phyloP scores from a whole-genome alignment of 192 early-diverging fungal species.

The Spizellomyces sp. region DNA sequence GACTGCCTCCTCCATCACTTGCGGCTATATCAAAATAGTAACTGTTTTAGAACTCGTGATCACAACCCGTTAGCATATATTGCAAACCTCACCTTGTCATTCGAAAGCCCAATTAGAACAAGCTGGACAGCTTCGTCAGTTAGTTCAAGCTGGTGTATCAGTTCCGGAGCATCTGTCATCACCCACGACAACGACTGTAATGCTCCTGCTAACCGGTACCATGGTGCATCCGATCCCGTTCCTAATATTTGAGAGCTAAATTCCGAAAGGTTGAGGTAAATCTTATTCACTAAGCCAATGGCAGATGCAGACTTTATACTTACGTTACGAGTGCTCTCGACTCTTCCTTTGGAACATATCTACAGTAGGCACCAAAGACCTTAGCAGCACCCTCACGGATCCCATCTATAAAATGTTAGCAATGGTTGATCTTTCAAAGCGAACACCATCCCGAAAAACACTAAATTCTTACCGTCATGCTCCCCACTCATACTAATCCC shows the following conservation, averaged over 20 bases:
- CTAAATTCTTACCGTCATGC: constrained; percentile 19
- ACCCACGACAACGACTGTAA: constrained; percentile 53
- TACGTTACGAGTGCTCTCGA: no score
- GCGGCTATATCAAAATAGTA: constrained; percentile 11
- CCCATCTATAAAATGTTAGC: constrained; percentile 38
- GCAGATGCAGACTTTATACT: no score
- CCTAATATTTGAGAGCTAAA: no score
- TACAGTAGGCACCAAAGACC: constrained; percentile 61
- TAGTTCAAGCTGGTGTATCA: constrained; percentile 42
- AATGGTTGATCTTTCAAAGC: no score
- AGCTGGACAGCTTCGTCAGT: constrained; percentile 4
- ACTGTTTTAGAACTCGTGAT: no score
- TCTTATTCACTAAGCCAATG: no score
- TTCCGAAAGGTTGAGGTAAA: no score
- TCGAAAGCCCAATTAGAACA: not conserved
- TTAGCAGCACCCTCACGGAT: constrained; percentile 59
- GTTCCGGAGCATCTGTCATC: constrained; percentile 45
- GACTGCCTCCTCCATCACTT: constrained; percentile 39
- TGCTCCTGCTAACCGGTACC: constrained; percentile 40
- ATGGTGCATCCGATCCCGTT: constrained; percentile 6
- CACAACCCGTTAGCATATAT: not conserved
- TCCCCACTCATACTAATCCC: constrained; percentile 57
- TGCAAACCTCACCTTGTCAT: constrained; percentile 30
- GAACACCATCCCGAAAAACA: not conserved
- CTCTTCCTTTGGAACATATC: constrained; percentile 37